Conservation (phyloP, 768 basidiomycete genomes). For the Termitomyces sp. region DNA sequence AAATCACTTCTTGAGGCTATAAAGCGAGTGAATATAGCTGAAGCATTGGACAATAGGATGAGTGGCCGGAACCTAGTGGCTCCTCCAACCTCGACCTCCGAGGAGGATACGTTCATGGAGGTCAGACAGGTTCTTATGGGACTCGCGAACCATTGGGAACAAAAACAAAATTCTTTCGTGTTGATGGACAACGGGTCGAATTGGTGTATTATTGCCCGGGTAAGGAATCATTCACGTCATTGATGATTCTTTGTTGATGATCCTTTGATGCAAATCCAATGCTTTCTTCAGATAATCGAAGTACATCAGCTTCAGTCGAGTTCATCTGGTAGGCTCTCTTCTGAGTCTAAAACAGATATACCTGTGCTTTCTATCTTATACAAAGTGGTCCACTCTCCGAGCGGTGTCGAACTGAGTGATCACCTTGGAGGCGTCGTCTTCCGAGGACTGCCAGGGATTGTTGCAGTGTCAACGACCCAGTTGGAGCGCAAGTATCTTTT, state of each 20-base stretch:
- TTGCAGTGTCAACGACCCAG: slow-evolving; percentile 14
- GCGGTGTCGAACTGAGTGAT: slow-evolving; percentile 12
- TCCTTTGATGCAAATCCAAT: background rate
- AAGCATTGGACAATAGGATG: slow-evolving; percentile 11
- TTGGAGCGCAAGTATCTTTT: slow-evolving; percentile 29
- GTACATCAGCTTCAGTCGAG: slow-evolving; percentile 5
- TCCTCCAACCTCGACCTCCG: slow-evolving; percentile 10
- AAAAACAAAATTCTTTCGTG: slow-evolving; percentile 14
- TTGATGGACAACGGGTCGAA: slow-evolving; percentile 14
- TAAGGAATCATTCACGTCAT: slow-evolving; percentile 4
- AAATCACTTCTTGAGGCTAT: slow-evolving; percentile 15
- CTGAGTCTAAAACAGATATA: slow-evolving; percentile 13
- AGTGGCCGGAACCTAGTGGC: slow-evolving; percentile 5
- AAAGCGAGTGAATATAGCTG: slow-evolving; percentile 15
- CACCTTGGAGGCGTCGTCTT: slow-evolving; percentile 11
- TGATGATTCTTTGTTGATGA: background rate
- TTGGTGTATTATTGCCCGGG: slow-evolving; percentile 21
- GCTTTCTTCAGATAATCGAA: slow-evolving; percentile 18
- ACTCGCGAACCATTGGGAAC: slow-evolving; percentile 15
- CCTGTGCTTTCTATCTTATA: slow-evolving; percentile 24
- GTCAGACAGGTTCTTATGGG: slow-evolving; percentile 21
- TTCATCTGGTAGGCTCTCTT: background rate
- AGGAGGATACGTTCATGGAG: slow-evolving; percentile 26
- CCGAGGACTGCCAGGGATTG: background rate
- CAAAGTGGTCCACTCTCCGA: slow-evolving; percentile 18